Base-by-base conservation (phyloP, 1,284 basidiomycete genomes). In the Coniferiporia sulphurascens region DNA sequence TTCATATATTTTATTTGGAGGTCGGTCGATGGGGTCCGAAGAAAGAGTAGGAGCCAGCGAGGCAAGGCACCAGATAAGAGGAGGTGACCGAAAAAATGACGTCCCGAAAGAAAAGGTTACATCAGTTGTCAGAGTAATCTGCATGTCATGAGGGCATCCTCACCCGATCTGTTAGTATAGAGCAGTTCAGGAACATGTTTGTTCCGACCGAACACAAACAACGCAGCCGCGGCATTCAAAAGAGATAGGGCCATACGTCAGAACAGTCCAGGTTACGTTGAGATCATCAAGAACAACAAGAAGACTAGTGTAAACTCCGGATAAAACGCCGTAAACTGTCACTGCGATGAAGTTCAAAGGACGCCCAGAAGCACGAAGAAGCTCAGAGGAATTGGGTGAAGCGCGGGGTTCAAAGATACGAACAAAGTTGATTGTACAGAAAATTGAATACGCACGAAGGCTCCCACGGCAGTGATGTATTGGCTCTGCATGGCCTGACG, bases 401-500 rank as follows among this genome's bases (percentile, higher is more conserved):
- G 55, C 32, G 48, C 21, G 58, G 32, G 62, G 60, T 62, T 43
- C 59, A 34, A 45, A 41, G 15, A 41, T 41, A 27, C 5, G 27
- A 27, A 27, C 38, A 15, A 41, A 41, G 38, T 41, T 54, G 62
- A 64, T 35, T 56, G 50, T 32, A 59, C 45, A 49, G 8, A 43
- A 44, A 19, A 15, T 22, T 48, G 58, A 55, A 62, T 60, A 79
- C 89, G 77, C 70, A 93, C 90, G 72, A 94, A 94, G 38, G 92
- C 92, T 56, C 92, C 92, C 58, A 93, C 80, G 34, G 92, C 92
- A 41, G 92, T 95, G 62, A 94, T 71, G 73, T 93, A 95, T 69
- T 95, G 93, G 48, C 88, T 90, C 67, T 89, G 87, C 91, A 95
- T 94, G 2, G 92, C 92, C 71, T 94, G 90, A 64, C 75, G 78